Evolutionary conservation across 2,329 filamentous ascomycete species (phyloP), one percentile per base, ranked within the genome.

Genomic region (Fusarium austroafricanum): DNA sequence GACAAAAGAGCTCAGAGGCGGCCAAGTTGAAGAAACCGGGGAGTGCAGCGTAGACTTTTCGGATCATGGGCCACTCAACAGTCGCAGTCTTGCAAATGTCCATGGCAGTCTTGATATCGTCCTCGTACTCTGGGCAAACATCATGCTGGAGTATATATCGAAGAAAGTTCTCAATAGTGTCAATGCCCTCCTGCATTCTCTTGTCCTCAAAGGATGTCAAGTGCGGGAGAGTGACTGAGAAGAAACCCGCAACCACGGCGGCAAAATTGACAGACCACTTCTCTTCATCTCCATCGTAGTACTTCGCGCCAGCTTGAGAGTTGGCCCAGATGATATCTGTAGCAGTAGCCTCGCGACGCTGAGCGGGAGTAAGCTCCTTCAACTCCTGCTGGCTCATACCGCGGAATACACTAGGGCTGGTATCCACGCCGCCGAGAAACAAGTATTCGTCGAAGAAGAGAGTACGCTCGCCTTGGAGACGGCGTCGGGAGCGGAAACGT

Each of bases 21-120:
- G 92, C 90, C n/a, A 84, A 82, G 77, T 96, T 96, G 83, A 97
- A 97, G 12, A 86, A 79, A 1, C 94, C 94, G 0, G 94, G 94
- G 8, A 96, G 82, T 3, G 78, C 76, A 2, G 75, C 61, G 2
- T 82, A 79, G 10, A 91, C 80, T 28, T 84, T 75, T 8, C 83
- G 79, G 35, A 90, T 83, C 52, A 86, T 82, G 65, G 86, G 86
- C 35, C 96, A 83, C 77, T 98, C 93, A 3, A 80, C 73, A 5
- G 87, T 83, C 2, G 92, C 93, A 15, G 83, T 75, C 20, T 89
- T 84, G 72, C 93, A 97, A 28, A 95, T 76, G 2, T 77, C 76
- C 10, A 90, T 82, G 0, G 94, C 93, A 1, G 84, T 81, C 17
- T 86, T 79, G 59, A 98, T 83, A 66, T 95, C 87, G 1, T 84